These are phyloP conservation scores for Cytospora leucostoma DNA, from an alignment of 2,329 filamentous ascomycete genomes.

Conservation along the genomic window DNA sequence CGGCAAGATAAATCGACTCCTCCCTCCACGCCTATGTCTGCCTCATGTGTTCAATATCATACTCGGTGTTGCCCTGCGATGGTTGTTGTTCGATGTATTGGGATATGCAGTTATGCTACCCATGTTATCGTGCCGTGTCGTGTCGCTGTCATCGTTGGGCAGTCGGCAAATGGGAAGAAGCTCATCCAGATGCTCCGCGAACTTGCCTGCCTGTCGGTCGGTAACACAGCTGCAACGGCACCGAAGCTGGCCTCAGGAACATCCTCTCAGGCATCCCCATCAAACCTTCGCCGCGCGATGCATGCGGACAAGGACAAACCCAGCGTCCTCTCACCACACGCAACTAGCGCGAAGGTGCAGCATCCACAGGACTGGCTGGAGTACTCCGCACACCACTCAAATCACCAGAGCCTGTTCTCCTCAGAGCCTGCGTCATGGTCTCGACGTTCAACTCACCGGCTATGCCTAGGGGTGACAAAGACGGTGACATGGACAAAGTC, in stretches of 20 bases:
- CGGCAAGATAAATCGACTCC: neutral
- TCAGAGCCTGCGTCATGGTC: constrained; percentile 88
- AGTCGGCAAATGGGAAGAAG: neutral
- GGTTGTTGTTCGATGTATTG: neutral
- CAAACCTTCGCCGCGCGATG: neutral
- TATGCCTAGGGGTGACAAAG: constrained; percentile 16
- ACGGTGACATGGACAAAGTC: constrained; percentile 25
- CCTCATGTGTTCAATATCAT: neutral
- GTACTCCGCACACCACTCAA: constrained; percentile 59
- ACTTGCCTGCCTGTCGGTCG: neutral
- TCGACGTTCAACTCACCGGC: constrained; percentile 79
- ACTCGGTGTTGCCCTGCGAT: neutral
- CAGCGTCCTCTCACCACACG: constrained; percentile 13
- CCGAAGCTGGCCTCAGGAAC: constrained; percentile 4
- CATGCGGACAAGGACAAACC: constrained; percentile 7
- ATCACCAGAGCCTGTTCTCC: constrained; percentile 83
- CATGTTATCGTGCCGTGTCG: neutral
- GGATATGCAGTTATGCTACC: neutral
- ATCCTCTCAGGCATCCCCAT: neutral
- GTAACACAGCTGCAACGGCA: constrained; percentile 6
- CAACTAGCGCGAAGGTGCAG: constrained; percentile 34
- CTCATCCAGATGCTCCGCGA: neutral
- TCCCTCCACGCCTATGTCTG: neutral
- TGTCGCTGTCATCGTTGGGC: neutral
- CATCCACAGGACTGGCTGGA: constrained; percentile 59